Conservation (phyloP, 257 asterid species). For the Linderniella brevidens region DNA sequence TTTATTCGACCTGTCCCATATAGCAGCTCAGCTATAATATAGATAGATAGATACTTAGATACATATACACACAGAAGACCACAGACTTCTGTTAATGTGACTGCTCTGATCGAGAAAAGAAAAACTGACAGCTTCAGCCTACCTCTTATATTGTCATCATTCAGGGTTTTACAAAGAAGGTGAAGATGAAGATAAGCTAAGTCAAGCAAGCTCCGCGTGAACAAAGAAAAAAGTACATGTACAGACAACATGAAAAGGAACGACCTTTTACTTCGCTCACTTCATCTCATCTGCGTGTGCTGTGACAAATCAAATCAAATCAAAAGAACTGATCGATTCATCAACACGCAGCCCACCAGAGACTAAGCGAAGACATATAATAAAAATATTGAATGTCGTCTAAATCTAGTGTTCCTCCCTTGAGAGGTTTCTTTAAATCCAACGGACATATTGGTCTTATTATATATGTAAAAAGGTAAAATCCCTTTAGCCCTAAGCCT, state of each 20-base stretch:
- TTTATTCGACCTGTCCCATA: slow-evolving; percentile 8
- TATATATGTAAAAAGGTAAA: too few relatives aligned
- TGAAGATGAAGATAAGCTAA: too few relatives aligned
- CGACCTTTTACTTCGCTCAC: background rate
- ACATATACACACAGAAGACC: background rate
- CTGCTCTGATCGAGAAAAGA: too few relatives aligned
- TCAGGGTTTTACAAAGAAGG: background rate
- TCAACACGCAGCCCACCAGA: slow-evolving; percentile 2
- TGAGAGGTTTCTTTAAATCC: too few relatives aligned
- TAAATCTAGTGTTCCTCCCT: too few relatives aligned
- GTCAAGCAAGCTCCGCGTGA: background rate
- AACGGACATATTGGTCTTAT: too few relatives aligned
- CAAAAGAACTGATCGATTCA: slow-evolving; percentile 2
- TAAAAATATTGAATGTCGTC: too few relatives aligned
- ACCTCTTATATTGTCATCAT: slow-evolving; percentile 1
- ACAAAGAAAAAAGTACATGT: slow-evolving; percentile 2
- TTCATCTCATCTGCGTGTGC: slow-evolving; percentile 4
- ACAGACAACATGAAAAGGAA: slow-evolving; percentile 4
- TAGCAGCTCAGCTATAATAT: background rate
- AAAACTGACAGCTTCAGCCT: background rate
- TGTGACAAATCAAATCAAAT: slow-evolving; percentile 8
- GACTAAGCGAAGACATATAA: too few relatives aligned
- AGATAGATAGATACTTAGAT: background rate
- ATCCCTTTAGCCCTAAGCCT: too few relatives aligned
- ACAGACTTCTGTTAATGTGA: too few relatives aligned